These are phyloP conservation scores for Aspergillus phoenicis DNA, from an alignment of 2,329 filamentous ascomycete genomes.

Conservation along the genomic window DNA sequence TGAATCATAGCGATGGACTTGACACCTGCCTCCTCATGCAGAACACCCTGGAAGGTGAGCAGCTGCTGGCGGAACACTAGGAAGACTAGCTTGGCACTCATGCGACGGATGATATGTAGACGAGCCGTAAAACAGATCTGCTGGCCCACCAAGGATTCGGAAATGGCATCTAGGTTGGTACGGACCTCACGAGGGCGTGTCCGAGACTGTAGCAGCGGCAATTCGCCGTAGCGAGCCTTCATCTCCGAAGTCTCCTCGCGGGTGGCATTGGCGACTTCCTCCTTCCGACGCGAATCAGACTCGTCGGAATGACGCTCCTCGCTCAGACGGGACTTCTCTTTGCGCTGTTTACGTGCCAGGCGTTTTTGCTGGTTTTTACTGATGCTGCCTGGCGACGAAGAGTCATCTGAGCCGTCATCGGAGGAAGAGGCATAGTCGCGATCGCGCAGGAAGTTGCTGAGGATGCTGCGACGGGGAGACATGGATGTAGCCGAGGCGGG, in stretches of 20 bases:
- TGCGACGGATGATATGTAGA: slow-evolving; percentile 75
- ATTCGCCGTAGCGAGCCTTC: slow-evolving; percentile 59
- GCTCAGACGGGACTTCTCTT: slow-evolving; percentile 44
- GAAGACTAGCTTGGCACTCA: slow-evolving; percentile 83
- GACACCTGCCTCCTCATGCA: slow-evolving; percentile 62
- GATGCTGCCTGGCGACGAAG: slow-evolving; percentile 34
- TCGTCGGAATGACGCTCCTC: slow-evolving; percentile 46
- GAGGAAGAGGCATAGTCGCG: slow-evolving; percentile 47
- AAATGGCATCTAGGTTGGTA: slow-evolving; percentile 55
- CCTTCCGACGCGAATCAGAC: slow-evolving; percentile 43
- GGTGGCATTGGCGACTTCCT: slow-evolving; percentile 49
- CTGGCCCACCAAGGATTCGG: slow-evolving; percentile 57
- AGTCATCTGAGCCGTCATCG: slow-evolving; percentile 46
- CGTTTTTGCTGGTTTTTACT: slow-evolving; percentile 52
- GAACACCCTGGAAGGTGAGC: slow-evolving; percentile 79
- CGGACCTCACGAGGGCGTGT: slow-evolving; percentile 53
- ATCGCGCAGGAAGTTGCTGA: slow-evolving; percentile 45
- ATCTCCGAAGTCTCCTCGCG: slow-evolving; percentile 61
- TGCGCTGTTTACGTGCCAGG: slow-evolving; percentile 44
- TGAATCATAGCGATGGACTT: slow-evolving; percentile 76
- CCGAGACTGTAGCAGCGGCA: slow-evolving; percentile 61
- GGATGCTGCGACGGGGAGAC: slow-evolving; percentile 43
- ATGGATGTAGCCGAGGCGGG: slow-evolving; percentile 22
- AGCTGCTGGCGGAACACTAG: slow-evolving; percentile 83
- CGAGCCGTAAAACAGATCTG: slow-evolving; percentile 69